A percentile compares a stretch with the other conserved stretches of the same genome.
Evolutionary conservation across 2,329 filamentous ascomycete genomes (phyloP).

Genomic region (Mariannaea elegans): DNA sequence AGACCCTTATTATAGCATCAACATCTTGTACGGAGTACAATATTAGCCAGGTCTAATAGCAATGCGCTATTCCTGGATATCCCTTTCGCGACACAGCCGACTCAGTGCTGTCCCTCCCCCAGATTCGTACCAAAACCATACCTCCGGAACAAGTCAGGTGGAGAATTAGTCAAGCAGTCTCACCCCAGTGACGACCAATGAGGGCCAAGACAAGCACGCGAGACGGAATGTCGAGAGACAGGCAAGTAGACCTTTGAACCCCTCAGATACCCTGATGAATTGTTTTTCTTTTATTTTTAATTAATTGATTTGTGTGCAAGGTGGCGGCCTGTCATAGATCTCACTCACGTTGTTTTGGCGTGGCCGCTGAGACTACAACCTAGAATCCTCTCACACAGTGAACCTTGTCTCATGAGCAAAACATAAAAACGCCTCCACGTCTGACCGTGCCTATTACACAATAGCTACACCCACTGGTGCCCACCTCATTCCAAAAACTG

Average conservation of each 20-base stretch:
- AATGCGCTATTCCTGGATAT: constrained; percentile 12
- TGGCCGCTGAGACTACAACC: constrained; percentile 1
- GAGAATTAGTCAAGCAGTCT: constrained; percentile 2
- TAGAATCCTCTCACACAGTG: constrained; percentile 10
- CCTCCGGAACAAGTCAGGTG: neutral
- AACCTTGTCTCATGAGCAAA: constrained; percentile 18
- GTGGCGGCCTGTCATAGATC: constrained; percentile 8
- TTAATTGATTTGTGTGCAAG: too few relatives aligned
- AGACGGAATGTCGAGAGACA: neutral
- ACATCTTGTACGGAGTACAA: neutral
- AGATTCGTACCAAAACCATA: constrained; percentile 8
- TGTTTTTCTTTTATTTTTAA: too few relatives aligned
- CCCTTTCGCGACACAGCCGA: neutral
- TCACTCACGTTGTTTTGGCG: constrained; percentile 14
- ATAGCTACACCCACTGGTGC: constrained; percentile 8
- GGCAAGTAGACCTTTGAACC: neutral
- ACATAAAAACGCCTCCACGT: constrained; percentile 5
- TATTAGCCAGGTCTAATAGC: neutral
- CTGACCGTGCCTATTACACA: constrained; percentile 4
- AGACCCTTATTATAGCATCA: constrained; percentile 20
- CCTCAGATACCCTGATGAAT: too few relatives aligned
- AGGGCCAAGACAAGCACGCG: constrained; percentile 3
- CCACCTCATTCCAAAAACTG: neutral
- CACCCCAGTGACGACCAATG: neutral
- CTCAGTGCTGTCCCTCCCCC: neutral